Conservation (phyloP, 345 rosid species). For the Iberis pinnata region DNA sequence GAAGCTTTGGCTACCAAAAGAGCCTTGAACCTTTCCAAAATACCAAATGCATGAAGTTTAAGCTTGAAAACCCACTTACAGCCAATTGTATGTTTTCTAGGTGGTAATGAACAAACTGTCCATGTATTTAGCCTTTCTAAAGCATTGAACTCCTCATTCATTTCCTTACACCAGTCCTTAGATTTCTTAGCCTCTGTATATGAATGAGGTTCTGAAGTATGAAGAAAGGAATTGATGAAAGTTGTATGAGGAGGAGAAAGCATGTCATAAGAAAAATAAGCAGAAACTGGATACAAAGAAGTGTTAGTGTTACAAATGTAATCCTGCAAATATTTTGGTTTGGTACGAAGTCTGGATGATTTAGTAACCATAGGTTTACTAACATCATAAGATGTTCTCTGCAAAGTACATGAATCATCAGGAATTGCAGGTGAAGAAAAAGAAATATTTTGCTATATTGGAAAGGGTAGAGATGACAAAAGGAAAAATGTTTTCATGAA, state of each 20-base stretch:
- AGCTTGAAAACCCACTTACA: too few species aligned
- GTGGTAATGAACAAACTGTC: background rate
- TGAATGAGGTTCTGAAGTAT: background rate
- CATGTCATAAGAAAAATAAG: background rate
- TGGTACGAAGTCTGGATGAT: background rate
- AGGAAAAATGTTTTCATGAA: background rate
- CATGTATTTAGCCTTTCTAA: background rate
- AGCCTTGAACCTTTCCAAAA: background rate
- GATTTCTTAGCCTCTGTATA: background rate
- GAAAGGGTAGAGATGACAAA: background rate
- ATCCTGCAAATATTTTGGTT: background rate
- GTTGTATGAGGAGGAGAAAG: background rate
- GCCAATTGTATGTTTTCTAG: background rate
- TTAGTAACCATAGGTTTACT: background rate
- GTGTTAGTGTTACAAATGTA: background rate
- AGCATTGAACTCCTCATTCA: background rate
- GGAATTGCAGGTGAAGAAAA: background rate
- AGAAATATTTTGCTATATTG: background rate
- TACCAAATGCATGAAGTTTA: background rate
- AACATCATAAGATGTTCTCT: background rate
- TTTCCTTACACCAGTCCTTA: background rate
- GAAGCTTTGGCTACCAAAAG: background rate
- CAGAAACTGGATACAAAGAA: background rate
- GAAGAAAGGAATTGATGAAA: background rate
- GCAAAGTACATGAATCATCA: background rate